Evolutionary conservation across 2,329 filamentous ascomycete genomes (phyloP).

Genomic region (Karstenula rhodostoma): DNA sequence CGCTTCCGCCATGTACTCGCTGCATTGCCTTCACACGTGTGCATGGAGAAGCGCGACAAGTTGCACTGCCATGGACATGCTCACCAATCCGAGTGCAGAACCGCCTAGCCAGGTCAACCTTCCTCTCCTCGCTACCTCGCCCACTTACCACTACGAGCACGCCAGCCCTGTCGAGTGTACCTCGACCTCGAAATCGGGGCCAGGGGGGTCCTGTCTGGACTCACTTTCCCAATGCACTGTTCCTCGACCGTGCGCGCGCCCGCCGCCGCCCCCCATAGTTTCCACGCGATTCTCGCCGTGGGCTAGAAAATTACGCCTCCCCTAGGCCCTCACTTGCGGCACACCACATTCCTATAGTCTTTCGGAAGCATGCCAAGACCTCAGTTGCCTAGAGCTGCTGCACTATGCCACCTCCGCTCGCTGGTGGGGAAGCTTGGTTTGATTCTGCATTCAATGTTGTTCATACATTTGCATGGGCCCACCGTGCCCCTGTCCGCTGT

Average conservation of each 20-base stretch:
- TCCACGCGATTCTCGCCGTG: constrained; percentile 47
- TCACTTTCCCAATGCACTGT: constrained; percentile 27
- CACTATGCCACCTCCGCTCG: constrained; percentile 21
- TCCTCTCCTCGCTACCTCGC: constrained; percentile 35
- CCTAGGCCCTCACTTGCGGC: constrained; percentile 35
- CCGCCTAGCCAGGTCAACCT: constrained; percentile 29
- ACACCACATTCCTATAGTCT: constrained; percentile 20
- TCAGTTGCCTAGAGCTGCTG: constrained; percentile 20
- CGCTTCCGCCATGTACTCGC: constrained; percentile 9
- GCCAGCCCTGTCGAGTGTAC: constrained; percentile 29
- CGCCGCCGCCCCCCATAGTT: constrained; percentile 25
- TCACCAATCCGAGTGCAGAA: constrained; percentile 48
- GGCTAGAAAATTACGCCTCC: constrained; percentile 43
- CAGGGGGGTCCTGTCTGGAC: constrained; percentile 41
- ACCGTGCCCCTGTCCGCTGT: constrained; percentile 17
- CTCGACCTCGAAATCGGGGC: constrained; percentile 39
- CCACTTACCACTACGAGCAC: constrained; percentile 37
- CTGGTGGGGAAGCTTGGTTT: constrained; percentile 28
- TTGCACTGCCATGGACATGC: constrained; percentile 28
- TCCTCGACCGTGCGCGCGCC: constrained; percentile 28
- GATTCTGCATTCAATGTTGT: constrained; percentile 12
- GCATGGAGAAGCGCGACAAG: constrained; percentile 28
- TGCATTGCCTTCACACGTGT: constrained; percentile 17
- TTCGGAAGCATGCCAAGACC: constrained; percentile 18
- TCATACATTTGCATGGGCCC: constrained; percentile 16